Evolutionary conservation across 1,284 basidiomycete species (phyloP).

Genomic region (Microbotryum intermedium): DNA sequence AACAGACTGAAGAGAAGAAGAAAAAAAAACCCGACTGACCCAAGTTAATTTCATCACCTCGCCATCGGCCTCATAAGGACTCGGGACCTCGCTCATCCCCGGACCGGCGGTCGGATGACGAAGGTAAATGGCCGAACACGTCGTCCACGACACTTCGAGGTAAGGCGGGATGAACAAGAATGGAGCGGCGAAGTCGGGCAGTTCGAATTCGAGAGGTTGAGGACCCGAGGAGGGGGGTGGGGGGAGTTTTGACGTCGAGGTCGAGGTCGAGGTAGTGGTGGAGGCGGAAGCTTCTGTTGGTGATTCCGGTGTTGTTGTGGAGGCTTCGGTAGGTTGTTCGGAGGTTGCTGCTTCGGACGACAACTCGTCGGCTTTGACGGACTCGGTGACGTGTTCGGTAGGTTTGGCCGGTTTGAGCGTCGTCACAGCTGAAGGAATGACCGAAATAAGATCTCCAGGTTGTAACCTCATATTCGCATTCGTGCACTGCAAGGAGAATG

Average conservation of each 20-base stretch:
- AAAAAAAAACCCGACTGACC: constrained; percentile 43
- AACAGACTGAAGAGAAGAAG: no score
- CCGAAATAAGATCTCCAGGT: constrained; percentile 88
- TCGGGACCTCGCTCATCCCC: constrained; percentile 84
- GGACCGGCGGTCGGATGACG: constrained; percentile 92
- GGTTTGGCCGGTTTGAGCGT: constrained; percentile 21
- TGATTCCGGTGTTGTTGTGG: constrained; percentile 15
- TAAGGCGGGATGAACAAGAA: constrained; percentile 94
- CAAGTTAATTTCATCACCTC: constrained; percentile 72
- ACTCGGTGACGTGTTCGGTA: constrained; percentile 18
- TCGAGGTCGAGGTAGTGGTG: constrained; percentile 15
- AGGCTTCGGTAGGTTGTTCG: neutral
- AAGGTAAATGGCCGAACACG: constrained; percentile 87
- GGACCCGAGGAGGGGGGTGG: constrained; percentile 20
- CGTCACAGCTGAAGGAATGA: constrained; percentile 66
- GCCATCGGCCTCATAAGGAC: constrained; percentile 86
- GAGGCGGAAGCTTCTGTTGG: constrained; percentile 14
- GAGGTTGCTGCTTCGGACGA: constrained; percentile 15
- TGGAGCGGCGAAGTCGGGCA: constrained; percentile 80
- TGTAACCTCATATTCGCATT: constrained; percentile 84
- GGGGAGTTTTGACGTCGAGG: constrained; percentile 15
- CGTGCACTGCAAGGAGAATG: constrained; percentile 51
- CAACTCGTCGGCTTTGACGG: constrained; percentile 16
- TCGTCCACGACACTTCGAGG: constrained; percentile 79
- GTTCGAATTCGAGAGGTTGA: constrained; percentile 51